Evolutionary conservation across 1,139 yeast genomes (phyloP).

Genomic region (Suhomyces taliae): DNA sequence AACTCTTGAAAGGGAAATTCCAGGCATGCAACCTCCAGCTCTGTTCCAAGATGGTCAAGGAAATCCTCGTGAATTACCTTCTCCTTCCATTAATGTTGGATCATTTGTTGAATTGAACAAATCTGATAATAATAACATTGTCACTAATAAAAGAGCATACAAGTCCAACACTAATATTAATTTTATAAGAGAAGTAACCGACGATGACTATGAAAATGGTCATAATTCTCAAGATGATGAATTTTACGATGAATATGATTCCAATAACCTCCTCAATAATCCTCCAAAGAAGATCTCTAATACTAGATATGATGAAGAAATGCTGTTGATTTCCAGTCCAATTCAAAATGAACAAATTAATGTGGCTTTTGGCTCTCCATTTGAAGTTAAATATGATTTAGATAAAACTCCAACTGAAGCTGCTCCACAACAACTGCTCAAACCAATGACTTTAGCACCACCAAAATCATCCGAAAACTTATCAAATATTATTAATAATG

Average conservation of each 20-base stretch:
- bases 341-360: constrained; percentile 7
- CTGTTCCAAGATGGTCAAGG: neutral
- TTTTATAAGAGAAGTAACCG: constrained; percentile 38
- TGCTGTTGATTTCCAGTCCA: constrained; percentile 18
- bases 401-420: constrained; percentile 3
- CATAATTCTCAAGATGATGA: constrained; percentile 11
- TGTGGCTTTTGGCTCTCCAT: constrained; percentile 36
- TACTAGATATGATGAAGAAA: constrained; percentile 32
- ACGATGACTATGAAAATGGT: constrained; percentile 18
- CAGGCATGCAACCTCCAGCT: neutral
- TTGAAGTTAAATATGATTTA: constrained; percentile 25
- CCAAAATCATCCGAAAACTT: constrained; percentile 8
- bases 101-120: constrained; percentile 4
- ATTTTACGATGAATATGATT: constrained; percentile 22
- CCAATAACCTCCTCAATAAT: constrained; percentile 23
- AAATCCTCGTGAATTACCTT: neutral
- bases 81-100: constrained; percentile 3
- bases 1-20: constrained; percentile 1
- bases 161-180: constrained; percentile 26
- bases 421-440: constrained; percentile 2
- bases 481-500: constrained; percentile 5
- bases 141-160: constrained; percentile 9
- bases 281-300: constrained; percentile 30
- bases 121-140: neutral
- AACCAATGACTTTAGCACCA: constrained; percentile 1